Evolutionary conservation across 345 rosid genomes (phyloP), one percentile per base, ranked within the genome.

Genomic region (Hevea brasiliensis): DNA sequence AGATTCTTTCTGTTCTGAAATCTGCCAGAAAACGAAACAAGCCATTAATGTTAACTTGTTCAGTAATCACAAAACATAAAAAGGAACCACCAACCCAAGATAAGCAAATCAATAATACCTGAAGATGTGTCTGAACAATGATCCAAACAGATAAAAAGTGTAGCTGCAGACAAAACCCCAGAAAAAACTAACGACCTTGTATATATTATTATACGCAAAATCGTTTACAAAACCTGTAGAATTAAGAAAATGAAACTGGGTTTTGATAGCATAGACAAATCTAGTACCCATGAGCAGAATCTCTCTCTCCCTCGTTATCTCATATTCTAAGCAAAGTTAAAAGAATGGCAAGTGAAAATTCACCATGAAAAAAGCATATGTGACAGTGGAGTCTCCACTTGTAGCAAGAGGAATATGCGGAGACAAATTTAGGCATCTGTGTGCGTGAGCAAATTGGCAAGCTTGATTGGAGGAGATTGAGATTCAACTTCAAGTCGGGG

Each of bases 131-230:
- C 76, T 27, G 67, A 68, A 53, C 14, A 82, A 29, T 55, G 84
- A 79, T 69, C 72, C 77, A 54, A 84, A 65, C 42, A 84, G 76
- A 76, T 13, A 78, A 75, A 79, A 60, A 65, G 83, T 61, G 84
- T 76, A 75, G 72, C 80, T 82, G 81, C 68, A 88, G 76, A 92
- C 70, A 71, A 80, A 83, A 80, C 59, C 79, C 90, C 86, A 82
- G 75, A 85, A 77, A 71, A 81, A 83, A 72, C 75, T 8, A 60
- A 80, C 69, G 48, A 70, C 40, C 37, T 78, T 42, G 17, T 78
- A 82, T 87, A 86, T 74, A 65, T 68, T 75, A 47, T 79, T 76
- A 80, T 18, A 53, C 78, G 84, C 2, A 79, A 81, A 65, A 80
- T 67, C 79, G 69, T 73, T 73, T 18, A 83, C 59, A 72, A 70